These are phyloP conservation scores for Ustanciosporium gigantosporum DNA, from an alignment of 1,284 basidiomycete genomes.

Conservation along the genomic window DNA sequence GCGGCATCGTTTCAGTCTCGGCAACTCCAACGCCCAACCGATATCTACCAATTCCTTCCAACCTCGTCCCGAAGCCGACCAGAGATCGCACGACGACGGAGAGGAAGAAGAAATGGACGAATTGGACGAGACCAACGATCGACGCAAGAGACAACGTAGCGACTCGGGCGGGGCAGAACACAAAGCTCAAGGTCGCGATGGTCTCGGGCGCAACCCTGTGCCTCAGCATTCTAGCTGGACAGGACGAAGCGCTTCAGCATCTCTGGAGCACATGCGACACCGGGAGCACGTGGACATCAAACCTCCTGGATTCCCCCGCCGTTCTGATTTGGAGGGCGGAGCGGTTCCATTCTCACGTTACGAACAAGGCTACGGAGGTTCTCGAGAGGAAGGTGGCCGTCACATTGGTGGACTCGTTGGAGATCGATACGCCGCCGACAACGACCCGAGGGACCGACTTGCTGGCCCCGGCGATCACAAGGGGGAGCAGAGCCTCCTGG, in stretches of 20 bases:
- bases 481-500: too few species aligned
- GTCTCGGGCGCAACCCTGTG: too few species aligned
- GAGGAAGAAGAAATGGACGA: slow-evolving; percentile 36
- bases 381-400: slow-evolving; percentile 11
- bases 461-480: too few species aligned
- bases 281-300: background rate
- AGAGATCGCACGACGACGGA: too few species aligned
- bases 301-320: too few species aligned
- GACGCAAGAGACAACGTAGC: slow-evolving; percentile 7
- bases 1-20: slow-evolving; percentile 18
- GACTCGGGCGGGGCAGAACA: slow-evolving; percentile 16
- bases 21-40: background rate
- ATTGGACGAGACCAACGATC: slow-evolving; percentile 19
- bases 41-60: background rate
- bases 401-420: slow-evolving; percentile 20
- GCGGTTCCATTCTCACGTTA: too few species aligned
- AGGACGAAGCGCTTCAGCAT: slow-evolving; percentile 16
- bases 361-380: too few species aligned
- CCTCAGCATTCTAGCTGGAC: too few species aligned
- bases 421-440: slow-evolving; percentile 14
- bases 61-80: background rate
- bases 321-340: too few species aligned
- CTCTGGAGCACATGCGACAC: slow-evolving; percentile 1
- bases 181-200: slow-evolving; percentile 17
- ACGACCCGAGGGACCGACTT: too few species aligned